Conservation (phyloP, 306 rosid species). For the Cercis canadensis region DNA sequence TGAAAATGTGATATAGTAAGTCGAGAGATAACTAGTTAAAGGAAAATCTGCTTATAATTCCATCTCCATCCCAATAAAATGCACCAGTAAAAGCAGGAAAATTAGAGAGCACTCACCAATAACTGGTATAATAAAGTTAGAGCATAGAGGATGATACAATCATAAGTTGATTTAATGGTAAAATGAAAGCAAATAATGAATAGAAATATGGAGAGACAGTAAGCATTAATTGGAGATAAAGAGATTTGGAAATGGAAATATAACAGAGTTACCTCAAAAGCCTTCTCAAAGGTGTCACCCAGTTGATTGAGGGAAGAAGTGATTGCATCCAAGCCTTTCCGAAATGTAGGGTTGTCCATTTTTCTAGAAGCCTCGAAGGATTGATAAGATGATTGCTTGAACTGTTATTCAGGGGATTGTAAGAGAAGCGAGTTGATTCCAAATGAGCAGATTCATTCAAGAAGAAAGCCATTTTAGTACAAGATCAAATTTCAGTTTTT, state of each 20-base stretch:
- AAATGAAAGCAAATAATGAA: too few relatives aligned
- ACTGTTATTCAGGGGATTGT: slow-evolving; percentile 28
- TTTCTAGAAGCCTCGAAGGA: slow-evolving; percentile 46
- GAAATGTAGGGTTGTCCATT: slow-evolving; percentile 67
- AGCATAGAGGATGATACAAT: neutral
- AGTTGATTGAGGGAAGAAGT: slow-evolving; percentile 87
- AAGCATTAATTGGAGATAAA: too few relatives aligned
- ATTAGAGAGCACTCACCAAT: neutral
- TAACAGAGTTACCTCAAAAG: slow-evolving; percentile 69
- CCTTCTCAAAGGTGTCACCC: slow-evolving; percentile 94
- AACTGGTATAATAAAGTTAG: neutral
- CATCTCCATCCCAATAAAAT: too few relatives aligned
- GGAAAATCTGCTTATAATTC: neutral
- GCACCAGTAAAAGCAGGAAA: neutral
- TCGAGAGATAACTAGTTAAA: neutral
- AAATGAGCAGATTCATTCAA: neutral
- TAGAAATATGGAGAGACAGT: too few relatives aligned
- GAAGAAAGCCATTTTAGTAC: neutral
- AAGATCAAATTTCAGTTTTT: neutral
- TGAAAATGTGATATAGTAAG: slow-evolving; percentile 15
- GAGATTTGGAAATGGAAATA: too few relatives aligned
- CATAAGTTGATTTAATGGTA: neutral
- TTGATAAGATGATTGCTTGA: slow-evolving; percentile 55
- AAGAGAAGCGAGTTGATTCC: slow-evolving; percentile 19
- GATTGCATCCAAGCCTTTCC: slow-evolving; percentile 81